Conservation (phyloP, 257 asterid genomes). For the Echium plantagineum region DNA sequence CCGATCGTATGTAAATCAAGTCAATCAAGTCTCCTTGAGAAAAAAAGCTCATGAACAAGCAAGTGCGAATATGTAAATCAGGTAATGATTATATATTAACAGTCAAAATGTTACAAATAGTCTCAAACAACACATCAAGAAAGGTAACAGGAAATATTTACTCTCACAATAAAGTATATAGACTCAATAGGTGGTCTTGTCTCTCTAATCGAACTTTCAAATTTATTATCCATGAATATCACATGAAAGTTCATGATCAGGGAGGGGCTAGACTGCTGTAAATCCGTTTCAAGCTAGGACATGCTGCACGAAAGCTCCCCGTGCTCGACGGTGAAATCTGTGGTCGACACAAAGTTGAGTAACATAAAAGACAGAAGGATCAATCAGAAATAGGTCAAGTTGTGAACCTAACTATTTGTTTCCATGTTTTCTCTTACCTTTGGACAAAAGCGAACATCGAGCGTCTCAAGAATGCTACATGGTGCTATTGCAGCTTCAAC, state of each 20-base stretch:
- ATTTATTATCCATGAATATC: neutral
- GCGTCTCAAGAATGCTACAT: slow-evolving; percentile 84
- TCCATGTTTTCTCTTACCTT: slow-evolving; percentile 34
- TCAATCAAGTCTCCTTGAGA: no score
- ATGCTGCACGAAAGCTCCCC: slow-evolving; percentile 50
- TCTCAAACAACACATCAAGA: neutral
- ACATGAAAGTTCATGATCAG: slow-evolving; percentile 6
- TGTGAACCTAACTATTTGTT: neutral
- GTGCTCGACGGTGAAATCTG: slow-evolving; percentile 71
- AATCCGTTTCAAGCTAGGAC: slow-evolving; percentile 85
- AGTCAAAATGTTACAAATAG: neutral
- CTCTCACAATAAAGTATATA: neutral
- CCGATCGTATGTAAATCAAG: no score
- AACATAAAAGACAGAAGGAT: neutral
- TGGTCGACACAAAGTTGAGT: neutral
- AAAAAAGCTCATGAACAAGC: no score
- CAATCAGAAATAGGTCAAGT: neutral
- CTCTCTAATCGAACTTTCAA: neutral
- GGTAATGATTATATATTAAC: neutral
- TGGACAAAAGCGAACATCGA: slow-evolving; percentile 89
- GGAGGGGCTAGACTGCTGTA: slow-evolving; percentile 62
- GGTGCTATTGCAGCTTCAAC: slow-evolving; percentile 64
- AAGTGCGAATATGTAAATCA: no score
- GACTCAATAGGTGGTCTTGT: neutral
- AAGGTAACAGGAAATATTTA: neutral